A percentile compares a stretch with the other conserved stretches of the same genome.
Conservation (phyloP, 768 basidiomycete genomes). For the Pleurotus citrinopileatus region DNA sequence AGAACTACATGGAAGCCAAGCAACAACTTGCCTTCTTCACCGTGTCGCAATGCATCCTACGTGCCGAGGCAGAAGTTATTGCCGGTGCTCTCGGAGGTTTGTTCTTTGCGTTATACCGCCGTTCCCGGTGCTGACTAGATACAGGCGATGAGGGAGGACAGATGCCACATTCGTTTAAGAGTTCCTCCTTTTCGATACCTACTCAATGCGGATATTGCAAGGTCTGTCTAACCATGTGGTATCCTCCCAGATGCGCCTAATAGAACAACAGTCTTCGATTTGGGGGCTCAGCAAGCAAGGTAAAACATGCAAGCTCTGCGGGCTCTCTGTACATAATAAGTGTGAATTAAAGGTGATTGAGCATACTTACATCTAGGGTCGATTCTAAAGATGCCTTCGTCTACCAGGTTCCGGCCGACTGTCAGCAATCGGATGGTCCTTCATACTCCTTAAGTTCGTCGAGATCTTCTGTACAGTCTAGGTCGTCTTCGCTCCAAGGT, state of each 20-base stretch:
- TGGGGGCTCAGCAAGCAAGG: slow-evolving; percentile 89
- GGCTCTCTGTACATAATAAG: slow-evolving; percentile 77
- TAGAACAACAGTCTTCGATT: slow-evolving; percentile 59
- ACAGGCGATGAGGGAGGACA: slow-evolving; percentile 73
- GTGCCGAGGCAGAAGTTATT: slow-evolving; percentile 65
- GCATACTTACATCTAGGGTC: background rate
- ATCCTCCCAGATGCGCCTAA: background rate
- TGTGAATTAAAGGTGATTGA: slow-evolving; percentile 76
- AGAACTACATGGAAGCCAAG: slow-evolving; percentile 64
- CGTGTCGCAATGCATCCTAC: slow-evolving; percentile 55
- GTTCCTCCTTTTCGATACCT: slow-evolving; percentile 83
- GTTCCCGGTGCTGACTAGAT: slow-evolving; percentile 12
- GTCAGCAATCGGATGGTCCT: slow-evolving; percentile 32
- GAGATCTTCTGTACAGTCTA: slow-evolving; percentile 20
- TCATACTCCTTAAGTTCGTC: slow-evolving; percentile 17
- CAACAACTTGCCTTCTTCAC: slow-evolving; percentile 56
- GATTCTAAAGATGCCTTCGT: slow-evolving; percentile 5
- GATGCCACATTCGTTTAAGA: slow-evolving; percentile 78
- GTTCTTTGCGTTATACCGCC: slow-evolving; percentile 15
- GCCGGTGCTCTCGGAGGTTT: slow-evolving; percentile 60
- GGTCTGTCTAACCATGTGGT: slow-evolving; percentile 30
- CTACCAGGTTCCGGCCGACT: slow-evolving; percentile 73
- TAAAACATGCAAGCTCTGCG: slow-evolving; percentile 78
- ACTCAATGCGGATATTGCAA: slow-evolving; percentile 82
- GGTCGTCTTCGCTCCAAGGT: slow-evolving; percentile 13